Evolutionary conservation across 306 rosid species (phyloP).

Genomic region (Castanea mollissima): DNA sequence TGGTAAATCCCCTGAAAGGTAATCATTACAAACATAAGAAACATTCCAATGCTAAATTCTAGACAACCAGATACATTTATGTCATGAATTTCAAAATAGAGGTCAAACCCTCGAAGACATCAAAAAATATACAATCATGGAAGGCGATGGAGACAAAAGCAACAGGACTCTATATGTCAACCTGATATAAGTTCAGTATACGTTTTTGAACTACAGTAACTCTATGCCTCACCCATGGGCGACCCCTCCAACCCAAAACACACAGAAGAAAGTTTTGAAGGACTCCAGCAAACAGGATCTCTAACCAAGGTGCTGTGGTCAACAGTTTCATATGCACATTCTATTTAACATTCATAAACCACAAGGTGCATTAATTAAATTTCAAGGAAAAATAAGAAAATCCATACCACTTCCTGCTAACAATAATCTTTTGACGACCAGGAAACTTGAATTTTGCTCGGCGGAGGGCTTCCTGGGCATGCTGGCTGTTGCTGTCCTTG

Average conservation of each 20-base stretch:
- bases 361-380: background rate
- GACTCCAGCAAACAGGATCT: too few species aligned
- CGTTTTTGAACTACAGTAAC: too few species aligned
- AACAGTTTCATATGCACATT: too few species aligned
- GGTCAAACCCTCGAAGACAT: too few species aligned
- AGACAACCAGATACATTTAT: background rate
- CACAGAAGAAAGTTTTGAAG: too few species aligned
- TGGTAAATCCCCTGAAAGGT: slow-evolving; percentile 69
- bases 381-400: background rate
- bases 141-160: too few species aligned
- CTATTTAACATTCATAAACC: background rate
- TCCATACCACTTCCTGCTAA: slow-evolving; percentile 74
- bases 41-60: background rate
- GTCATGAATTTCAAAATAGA: background rate
- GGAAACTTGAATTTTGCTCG: slow-evolving; percentile 88
- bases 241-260: too few species aligned
- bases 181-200: too few species aligned
- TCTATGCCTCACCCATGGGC: too few species aligned
- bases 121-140: too few species aligned
- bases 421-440: slow-evolving; percentile 85
- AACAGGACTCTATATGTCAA: too few species aligned
- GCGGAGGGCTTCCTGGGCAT: slow-evolving; percentile 89
- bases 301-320: too few species aligned
- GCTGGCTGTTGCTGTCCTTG: slow-evolving; percentile 66
- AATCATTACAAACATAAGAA: slow-evolving; percentile 9